Conservation (phyloP, 2,329 filamentous ascomycete species). For the Incumbomyces lentus region DNA sequence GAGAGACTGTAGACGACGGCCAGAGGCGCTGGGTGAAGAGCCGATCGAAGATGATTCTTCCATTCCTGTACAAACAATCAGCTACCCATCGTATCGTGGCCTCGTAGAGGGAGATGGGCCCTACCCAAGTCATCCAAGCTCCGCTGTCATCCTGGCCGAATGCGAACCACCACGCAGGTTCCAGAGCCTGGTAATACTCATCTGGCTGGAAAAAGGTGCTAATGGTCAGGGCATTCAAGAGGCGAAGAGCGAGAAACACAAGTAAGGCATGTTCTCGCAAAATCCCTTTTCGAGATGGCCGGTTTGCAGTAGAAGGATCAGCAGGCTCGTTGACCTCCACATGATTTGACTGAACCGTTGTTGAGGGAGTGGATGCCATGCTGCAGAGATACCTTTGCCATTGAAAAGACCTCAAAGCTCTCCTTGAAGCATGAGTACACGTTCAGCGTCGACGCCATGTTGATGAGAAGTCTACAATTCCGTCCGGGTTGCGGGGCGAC, state of each 20-base stretch:
- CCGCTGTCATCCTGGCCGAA: conserved; percentile 56
- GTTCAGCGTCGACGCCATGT: background rate
- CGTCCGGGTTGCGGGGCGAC: no score
- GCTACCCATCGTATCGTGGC: background rate
- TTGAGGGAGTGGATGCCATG: background rate
- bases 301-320: background rate
- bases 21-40: conserved; percentile 82
- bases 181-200: conserved; percentile 91
- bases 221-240: conserved; percentile 67
- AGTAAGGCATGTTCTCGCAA: conserved; percentile 24
- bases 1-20: conserved; percentile 59
- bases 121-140: conserved; percentile 93
- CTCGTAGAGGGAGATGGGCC: conserved; percentile 21
- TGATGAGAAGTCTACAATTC: background rate
- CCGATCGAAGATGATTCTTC: conserved; percentile 76
- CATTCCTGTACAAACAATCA: conserved; percentile 61
- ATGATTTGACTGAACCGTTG: background rate
- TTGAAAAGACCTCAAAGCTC: background rate
- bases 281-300: background rate
- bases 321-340: background rate
- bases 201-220: conserved; percentile 96
- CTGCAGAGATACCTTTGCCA: background rate
- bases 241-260: conserved; percentile 54
- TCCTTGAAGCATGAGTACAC: background rate
- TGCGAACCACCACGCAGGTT: conserved; percentile 83